Percentiles rank a stretch among this genome's conserved stretches.
These are phyloP conservation scores for Flaveria sonorensis DNA, from an alignment of 129 eudicot genomes.

Conservation along the genomic window DNA sequence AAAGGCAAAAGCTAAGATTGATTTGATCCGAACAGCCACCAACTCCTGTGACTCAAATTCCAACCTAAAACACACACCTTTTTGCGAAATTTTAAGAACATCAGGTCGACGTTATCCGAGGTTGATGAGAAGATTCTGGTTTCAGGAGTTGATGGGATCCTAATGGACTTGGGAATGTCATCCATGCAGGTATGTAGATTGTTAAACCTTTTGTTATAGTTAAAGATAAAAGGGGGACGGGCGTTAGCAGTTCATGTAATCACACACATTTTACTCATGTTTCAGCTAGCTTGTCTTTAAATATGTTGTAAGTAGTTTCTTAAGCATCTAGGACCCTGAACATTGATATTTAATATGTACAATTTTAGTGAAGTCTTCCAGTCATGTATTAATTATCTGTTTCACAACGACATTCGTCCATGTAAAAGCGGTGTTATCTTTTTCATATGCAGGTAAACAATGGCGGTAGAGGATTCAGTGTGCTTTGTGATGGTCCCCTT, in stretches of 20 bases:
- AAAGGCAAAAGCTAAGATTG: conserved; percentile 63
- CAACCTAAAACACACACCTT: conserved; percentile 46
- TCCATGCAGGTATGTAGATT: conserved; percentile 82
- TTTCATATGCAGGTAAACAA: conserved; percentile 67
- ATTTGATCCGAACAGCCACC: conserved; percentile 35
- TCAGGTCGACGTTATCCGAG: conserved; percentile 57
- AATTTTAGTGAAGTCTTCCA: not conserved
- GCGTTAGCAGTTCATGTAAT: not conserved
- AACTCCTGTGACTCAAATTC: conserved; percentile 36
- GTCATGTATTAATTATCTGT: not conserved
- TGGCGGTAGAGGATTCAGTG: conserved; percentile 88
- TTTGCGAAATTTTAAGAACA: conserved; percentile 63
- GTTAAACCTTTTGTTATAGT: not conserved
- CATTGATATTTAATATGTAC: conserved; percentile 1
- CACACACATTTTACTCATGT: not conserved
- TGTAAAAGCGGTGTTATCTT: not conserved
- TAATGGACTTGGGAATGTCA: conserved; percentile 99
- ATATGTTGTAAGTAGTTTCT: not conserved
- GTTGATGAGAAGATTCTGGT: conserved; percentile 55
- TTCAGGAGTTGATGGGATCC: conserved; percentile 70
- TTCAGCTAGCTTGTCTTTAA: conserved; percentile 14
- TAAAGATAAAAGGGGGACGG: not conserved
- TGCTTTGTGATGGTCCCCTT: conserved; percentile 84
- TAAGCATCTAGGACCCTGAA: not conserved
- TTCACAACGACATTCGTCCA: not conserved